Percentiles rank a stretch among this genome's conserved stretches.
phyloP scores from a whole-genome alignment of 805 yeast species.

The Sugiyamaella mastotermitis region DNA sequence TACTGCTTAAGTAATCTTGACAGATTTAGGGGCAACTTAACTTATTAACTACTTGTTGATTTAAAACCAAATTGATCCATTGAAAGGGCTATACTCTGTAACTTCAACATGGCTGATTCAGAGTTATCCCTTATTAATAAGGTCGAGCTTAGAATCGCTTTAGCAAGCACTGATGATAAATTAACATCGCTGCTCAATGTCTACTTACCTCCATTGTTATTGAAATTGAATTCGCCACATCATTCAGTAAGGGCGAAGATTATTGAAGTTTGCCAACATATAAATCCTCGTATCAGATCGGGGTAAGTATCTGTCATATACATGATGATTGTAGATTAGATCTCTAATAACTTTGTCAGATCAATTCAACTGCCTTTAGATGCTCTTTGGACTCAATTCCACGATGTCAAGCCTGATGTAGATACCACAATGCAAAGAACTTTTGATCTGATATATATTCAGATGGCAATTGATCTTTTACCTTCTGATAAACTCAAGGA shows the following conservation, averaged over 20 bases:
- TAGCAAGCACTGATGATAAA: constrained; percentile 63
- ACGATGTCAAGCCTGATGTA: constrained; percentile 39
- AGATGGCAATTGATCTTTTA: constrained; percentile 53
- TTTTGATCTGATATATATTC: constrained; percentile 47
- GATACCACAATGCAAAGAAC: constrained; percentile 15
- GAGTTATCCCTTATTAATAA: constrained; percentile 37
- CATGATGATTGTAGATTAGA: neutral
- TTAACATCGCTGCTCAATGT: constrained; percentile 53
- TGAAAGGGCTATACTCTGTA: no score
- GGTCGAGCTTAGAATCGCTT: constrained; percentile 76
- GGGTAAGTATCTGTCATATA: constrained; percentile 14
- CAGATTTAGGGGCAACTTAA: no score
- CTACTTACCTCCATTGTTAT: constrained; percentile 69
- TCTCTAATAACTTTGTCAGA: constrained; percentile 13
- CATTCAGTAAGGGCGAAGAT: constrained; percentile 61
- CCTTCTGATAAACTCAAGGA: neutral
- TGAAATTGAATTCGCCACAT: constrained; percentile 72
- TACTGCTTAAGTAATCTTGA: no score
- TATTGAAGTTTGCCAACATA: constrained; percentile 56
- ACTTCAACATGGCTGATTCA: constrained; percentile 17
- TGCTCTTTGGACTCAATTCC: constrained; percentile 58
- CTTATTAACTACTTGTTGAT: no score
- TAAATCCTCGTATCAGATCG: constrained; percentile 59
- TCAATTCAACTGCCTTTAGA: constrained; percentile 55
- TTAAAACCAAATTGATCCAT: no score